Conservation (phyloP, 148 eudicot species). For the Chenopodium suecicum region DNA sequence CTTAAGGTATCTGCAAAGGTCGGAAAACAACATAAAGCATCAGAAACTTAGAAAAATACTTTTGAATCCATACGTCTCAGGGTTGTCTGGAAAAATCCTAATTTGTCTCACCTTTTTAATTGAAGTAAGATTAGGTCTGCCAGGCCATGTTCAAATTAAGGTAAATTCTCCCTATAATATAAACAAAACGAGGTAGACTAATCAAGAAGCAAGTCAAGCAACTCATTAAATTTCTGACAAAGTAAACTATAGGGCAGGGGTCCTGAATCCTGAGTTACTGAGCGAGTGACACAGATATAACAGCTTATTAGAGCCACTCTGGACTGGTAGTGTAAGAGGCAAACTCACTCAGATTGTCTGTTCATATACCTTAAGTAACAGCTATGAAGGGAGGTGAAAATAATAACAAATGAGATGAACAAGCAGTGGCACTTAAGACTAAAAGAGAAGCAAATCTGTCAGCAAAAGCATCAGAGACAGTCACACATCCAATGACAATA, state of each 20-base stretch:
- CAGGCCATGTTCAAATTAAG: conserved; percentile 21
- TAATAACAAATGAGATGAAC: neutral
- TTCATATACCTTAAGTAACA: neutral
- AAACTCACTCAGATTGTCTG: conserved; percentile 2
- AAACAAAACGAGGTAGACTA: conserved; percentile 13
- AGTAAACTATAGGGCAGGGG: conserved; percentile 1
- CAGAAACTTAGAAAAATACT: conserved; percentile 33
- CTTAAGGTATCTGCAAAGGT: conserved; percentile 50
- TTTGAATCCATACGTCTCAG: conserved; percentile 18
- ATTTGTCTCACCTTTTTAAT: conserved; percentile 42
- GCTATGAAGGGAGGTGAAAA: neutral
- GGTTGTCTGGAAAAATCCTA: conserved; percentile 16
- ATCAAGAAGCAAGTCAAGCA: conserved; percentile 21
- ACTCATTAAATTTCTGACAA: conserved; percentile 7
- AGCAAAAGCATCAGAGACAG: neutral
- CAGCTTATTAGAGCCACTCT: too few species aligned
- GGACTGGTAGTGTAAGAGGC: neutral
- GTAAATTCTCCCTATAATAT: conserved; percentile 13
- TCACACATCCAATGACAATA: neutral
- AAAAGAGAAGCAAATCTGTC: neutral
- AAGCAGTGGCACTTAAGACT: neutral
- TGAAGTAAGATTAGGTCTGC: conserved; percentile 16
- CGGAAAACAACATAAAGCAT: conserved; percentile 51
- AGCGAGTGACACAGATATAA: neutral
- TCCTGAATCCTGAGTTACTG: conserved; percentile 5